Conservation (phyloP, 495 filamentous ascomycete genomes). For the Talaromyces liani region DNA sequence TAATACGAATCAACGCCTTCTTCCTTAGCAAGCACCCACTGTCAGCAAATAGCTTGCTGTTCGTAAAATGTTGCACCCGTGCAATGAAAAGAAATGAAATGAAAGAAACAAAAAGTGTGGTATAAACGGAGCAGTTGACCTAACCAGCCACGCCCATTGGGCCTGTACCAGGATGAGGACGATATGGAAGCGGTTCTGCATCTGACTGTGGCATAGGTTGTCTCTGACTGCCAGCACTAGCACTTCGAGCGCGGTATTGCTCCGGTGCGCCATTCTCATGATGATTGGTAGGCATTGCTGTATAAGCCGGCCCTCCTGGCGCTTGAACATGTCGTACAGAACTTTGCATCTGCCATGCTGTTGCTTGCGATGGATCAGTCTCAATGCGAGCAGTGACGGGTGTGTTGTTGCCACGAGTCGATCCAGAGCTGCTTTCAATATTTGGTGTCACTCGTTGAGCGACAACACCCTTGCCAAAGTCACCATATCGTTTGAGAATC, state of each 20-base stretch:
- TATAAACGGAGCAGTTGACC: not conserved
- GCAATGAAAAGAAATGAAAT: conserved; percentile 12
- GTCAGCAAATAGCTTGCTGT: not conserved
- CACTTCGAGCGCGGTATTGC: conserved; percentile 31
- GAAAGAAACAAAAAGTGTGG: conserved; percentile 11
- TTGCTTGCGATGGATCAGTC: conserved; percentile 63
- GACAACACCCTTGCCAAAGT: conserved; percentile 55
- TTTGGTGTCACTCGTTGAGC: conserved; percentile 51
- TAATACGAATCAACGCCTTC: conserved; percentile 9
- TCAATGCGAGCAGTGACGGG: conserved; percentile 56
- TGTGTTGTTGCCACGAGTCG: conserved; percentile 29
- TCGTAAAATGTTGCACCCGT: not conserved
- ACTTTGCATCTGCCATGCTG: conserved; percentile 72
- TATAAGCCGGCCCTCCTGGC: conserved; percentile 34
- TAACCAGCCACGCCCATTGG: conserved; percentile 41
- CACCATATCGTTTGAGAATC: conserved; percentile 82
- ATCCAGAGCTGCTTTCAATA: conserved; percentile 41
- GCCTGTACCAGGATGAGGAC: conserved; percentile 32
- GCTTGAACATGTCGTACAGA: conserved; percentile 73
- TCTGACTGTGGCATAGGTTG: conserved; percentile 17
- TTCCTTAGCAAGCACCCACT: conserved; percentile 6
- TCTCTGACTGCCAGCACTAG: conserved; percentile 34
- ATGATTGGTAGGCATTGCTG: conserved; percentile 17
- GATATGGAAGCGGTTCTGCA: conserved; percentile 30
- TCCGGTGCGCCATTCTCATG: conserved; percentile 22